Base-by-base conservation (phyloP, 352 stramenopile genomes). In the Phytophthora foliorum region DNA sequence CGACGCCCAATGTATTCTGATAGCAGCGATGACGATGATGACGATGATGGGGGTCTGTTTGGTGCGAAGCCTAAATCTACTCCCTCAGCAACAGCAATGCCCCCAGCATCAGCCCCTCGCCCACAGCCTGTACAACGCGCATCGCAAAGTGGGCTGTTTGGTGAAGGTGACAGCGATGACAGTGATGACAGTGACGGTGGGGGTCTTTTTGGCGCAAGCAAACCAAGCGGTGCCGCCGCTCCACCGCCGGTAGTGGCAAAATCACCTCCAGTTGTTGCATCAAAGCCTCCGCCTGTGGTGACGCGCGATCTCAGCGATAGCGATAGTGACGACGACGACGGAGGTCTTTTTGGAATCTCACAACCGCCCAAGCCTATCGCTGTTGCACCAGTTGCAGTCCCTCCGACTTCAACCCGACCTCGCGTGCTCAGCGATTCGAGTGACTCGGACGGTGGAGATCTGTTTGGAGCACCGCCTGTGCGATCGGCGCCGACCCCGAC, bases 31-130 rank as follows among this genome's bases (percentile, higher is more conserved):
- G 74, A 85, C 27, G 75, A 82, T 16, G 69, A 79, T 32, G 82
- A 85, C 48, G 76, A 73, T 27, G 76, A 81, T 58, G 77, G 74
- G 0, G 82, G 69, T 14, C 56, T 93, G 3, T 93, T 93, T 75
- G 82, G 83, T 16, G 44, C 62, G 0, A 75, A 74, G 19, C 68
- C 82, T 24, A 78, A 48, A 29, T 34, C 65, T 63, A 38, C 56
- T 9, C 7, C 64, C 11, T 61, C 59, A 13, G 45, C 68, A 46
- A 11, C 52, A 4, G 42, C 48, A 39, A 25, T 42, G 29, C 44
- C 52, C 42, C 22, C 53, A 58, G 44, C 46, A 13, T 9, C 59
- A 32, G 14, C 41, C 41, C 21, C 52, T 34, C 51, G 50, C 9
- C 27, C 55, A 17, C 50, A 54, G 5, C 66, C 67, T n/a, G 41